Evolutionary conservation across 2,329 filamentous ascomycete genomes (phyloP), one percentile per base, ranked within the genome.

Genomic region (Neophaeococcomyces mojaviensis): DNA sequence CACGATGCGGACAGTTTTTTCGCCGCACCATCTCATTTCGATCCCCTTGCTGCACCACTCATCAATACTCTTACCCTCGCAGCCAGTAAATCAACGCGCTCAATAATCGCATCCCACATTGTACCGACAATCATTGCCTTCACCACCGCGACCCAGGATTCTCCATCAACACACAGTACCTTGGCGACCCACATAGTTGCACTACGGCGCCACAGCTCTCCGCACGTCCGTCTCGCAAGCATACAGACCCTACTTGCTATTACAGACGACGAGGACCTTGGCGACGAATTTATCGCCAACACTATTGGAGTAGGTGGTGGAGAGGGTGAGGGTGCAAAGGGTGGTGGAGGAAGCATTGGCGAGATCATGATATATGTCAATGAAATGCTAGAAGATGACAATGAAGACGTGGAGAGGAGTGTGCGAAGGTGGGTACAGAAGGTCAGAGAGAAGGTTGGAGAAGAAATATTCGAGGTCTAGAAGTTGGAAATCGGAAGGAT

Each of bases 311-410:
- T 45, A 8, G 49, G 47, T 2, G 52, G 39, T 9, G 37, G 34
- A n/a, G 47, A 45, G 16, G 47, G 41, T 15, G 47, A 49, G 15
- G 46, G 46, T 13, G 48, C 38, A 15, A 51, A 49, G 20, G 55
- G 52, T 18, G 55, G 54, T 9, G 52, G 51, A 1, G 32, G 38
- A 13, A 41, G 44, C 13, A 42, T 39, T 12, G 55, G 56, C 20
- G 92, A 98, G 75, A 97, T 96, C 84, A 69, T 98, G 63, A 90
- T 94, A 16, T 87, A 90, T 54, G 95, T 99, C 58, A 94, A 87
- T 59, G 92, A 98, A 70, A 66, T 95, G 59, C 84, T 95, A 68
- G 92, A 98, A 62, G 92, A 98, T 63, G 92, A 97, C 56, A 89
- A 97, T 61, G 92, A 97, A 68, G 75, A 77, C 22, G 90, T 98